Conservation (phyloP, 2,329 filamentous ascomycete genomes). For the Fusarium luffae region DNA sequence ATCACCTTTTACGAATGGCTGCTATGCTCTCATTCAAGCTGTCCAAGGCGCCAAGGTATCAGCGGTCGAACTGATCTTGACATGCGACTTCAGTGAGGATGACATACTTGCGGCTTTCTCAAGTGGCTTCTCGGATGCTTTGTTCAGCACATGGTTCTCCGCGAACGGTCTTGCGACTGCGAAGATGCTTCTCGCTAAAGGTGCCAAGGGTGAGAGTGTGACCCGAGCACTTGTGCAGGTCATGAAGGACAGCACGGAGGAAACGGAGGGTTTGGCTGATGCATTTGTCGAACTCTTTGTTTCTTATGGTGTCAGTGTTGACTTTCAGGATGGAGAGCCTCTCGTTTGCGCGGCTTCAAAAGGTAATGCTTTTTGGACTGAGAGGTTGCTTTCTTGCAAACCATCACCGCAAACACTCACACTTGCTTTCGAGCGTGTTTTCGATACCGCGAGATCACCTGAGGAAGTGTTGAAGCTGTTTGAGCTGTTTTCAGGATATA, state of each 20-base stretch:
- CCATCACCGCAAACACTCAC: slow-evolving; percentile 63
- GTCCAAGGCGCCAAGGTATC: slow-evolving; percentile 53
- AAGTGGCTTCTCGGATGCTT: slow-evolving; percentile 57
- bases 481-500: slow-evolving; percentile 62
- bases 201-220: slow-evolving; percentile 59
- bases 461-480: slow-evolving; percentile 63
- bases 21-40: slow-evolving; percentile 64
- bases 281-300: slow-evolving; percentile 57
- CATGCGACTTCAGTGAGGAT: slow-evolving; percentile 53
- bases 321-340: slow-evolving; percentile 64
- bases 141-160: slow-evolving; percentile 59
- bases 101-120: slow-evolving; percentile 60
- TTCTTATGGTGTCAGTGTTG: slow-evolving; percentile 57
- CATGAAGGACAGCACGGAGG: slow-evolving; percentile 56
- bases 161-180: slow-evolving; percentile 59
- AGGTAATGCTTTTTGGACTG: slow-evolving; percentile 62
- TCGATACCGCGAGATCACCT: slow-evolving; percentile 62
- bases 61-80: slow-evolving; percentile 57
- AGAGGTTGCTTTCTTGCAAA: slow-evolving; percentile 60
- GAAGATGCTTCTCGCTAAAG: slow-evolving; percentile 60
- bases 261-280: slow-evolving; percentile 55
- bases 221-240: slow-evolving; percentile 59
- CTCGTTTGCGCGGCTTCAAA: slow-evolving; percentile 65
- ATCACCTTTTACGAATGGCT: slow-evolving; percentile 62
- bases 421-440: slow-evolving; percentile 66